Evolutionary conservation across 2,329 filamentous ascomycete genomes (phyloP).

Genomic region (Fusarium secorum): DNA sequence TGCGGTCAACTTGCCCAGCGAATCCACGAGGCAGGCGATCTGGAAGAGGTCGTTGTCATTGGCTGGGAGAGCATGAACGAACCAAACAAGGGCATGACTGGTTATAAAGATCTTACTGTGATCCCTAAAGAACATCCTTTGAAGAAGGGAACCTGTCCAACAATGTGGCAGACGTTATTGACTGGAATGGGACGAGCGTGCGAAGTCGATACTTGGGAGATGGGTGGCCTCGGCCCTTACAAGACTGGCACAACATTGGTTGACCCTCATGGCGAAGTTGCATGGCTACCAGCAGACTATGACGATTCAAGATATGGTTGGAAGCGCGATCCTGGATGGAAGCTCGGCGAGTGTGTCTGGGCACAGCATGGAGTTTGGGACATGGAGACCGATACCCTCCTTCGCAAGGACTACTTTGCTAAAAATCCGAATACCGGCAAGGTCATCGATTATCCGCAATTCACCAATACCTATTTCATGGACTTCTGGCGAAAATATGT

Average conservation of each 20-base stretch:
- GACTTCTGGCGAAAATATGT: slow-evolving; percentile 80
- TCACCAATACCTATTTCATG: slow-evolving; percentile 93
- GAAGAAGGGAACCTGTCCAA: slow-evolving; percentile 92
- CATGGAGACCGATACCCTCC: slow-evolving; percentile 74
- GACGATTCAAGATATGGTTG: slow-evolving; percentile 90
- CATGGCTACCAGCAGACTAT: slow-evolving; percentile 84
- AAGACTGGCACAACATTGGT: slow-evolving; percentile 84
- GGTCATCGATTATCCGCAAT: slow-evolving; percentile 79
- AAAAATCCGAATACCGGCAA: slow-evolving; percentile 79
- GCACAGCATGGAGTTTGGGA: slow-evolving; percentile 98
- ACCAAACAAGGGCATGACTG: slow-evolving; percentile 87
- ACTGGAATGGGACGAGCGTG: slow-evolving; percentile 90
- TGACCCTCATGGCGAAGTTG: slow-evolving; percentile 84
- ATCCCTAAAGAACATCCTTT: slow-evolving; percentile 89
- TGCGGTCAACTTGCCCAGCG: slow-evolving; percentile 81
- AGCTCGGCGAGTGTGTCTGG: slow-evolving; percentile 94
- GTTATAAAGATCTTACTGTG: slow-evolving; percentile 79
- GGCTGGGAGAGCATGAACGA: slow-evolving; percentile 98
- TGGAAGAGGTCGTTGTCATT: slow-evolving; percentile 86
- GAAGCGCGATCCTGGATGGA: slow-evolving; percentile 88
- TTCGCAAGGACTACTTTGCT: slow-evolving; percentile 88
- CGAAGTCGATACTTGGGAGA: slow-evolving; percentile 91
- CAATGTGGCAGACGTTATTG: slow-evolving; percentile 91
- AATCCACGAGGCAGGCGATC: slow-evolving; percentile 88
- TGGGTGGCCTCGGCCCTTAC: slow-evolving; percentile 90